A percentile compares a stretch with the other conserved stretches of the same genome.
Evolutionary conservation across 768 basidiomycete genomes (phyloP).

Genomic region (Clathrus columnatus): DNA sequence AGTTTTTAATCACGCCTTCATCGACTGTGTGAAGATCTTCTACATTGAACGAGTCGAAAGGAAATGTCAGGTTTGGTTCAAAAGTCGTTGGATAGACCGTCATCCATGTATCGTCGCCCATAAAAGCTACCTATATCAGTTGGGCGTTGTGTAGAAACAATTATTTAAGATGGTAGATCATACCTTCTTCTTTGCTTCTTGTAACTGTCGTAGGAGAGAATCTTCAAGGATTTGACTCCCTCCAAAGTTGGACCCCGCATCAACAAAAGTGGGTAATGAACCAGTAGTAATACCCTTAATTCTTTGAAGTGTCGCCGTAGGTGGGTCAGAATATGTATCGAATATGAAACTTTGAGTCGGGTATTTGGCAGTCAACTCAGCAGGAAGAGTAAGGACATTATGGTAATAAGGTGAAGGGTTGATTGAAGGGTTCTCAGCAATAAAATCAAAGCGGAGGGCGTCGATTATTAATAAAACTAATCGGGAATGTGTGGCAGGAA

Average conservation of each 20-base stretch:
- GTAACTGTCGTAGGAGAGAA: conserved; percentile 71
- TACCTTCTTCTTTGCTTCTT: conserved; percentile 51
- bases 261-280: conserved; percentile 90
- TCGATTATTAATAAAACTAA: conserved; percentile 86
- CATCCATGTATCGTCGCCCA: conserved; percentile 98
- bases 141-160: conserved; percentile 17
- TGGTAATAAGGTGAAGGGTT: conserved; percentile 68
- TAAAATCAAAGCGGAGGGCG: conserved; percentile 88
- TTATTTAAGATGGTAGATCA: neutral
- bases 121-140: conserved; percentile 61
- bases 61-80: conserved; percentile 60
- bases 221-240: conserved; percentile 83
- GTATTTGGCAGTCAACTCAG: conserved; percentile 49
- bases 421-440: conserved; percentile 58
- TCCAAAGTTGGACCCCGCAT: conserved; percentile 89
- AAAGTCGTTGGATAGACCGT: conserved; percentile 77
- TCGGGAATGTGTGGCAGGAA: conserved; percentile 62
- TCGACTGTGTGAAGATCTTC: conserved; percentile 97
- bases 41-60: conserved; percentile 97
- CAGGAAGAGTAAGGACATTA: conserved; percentile 71
- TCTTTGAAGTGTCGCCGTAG: conserved; percentile 89
- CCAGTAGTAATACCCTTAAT: conserved; percentile 95
- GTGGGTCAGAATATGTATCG: conserved; percentile 88
- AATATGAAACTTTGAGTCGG: conserved; percentile 79
- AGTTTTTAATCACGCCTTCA: conserved; percentile 73